Percentiles rank a stretch among this genome's conserved stretches.
Conservation (phyloP, 2,329 filamentous ascomycete species). For the Monosporascus sp. region DNA sequence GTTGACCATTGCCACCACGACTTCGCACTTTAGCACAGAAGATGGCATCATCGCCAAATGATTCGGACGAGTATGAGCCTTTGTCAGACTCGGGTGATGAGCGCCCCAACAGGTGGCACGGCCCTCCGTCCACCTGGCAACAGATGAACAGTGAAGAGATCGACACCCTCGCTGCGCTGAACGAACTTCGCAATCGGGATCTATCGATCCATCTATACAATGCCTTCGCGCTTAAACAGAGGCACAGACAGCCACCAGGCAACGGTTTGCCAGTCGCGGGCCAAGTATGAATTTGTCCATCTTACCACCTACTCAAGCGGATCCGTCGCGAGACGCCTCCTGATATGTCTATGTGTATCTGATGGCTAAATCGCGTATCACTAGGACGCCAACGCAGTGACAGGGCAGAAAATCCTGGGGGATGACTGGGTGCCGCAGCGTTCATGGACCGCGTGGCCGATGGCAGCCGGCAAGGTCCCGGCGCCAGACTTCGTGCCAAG, state of each 20-base stretch:
- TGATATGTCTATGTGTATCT: not conserved
- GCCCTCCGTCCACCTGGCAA: constrained; percentile 63
- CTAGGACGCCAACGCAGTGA: constrained; percentile 24
- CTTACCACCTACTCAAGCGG: no score
- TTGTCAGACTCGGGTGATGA: constrained; percentile 38
- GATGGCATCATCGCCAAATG: constrained; percentile 15
- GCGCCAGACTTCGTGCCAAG: constrained; percentile 45
- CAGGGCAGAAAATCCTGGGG: constrained; percentile 17
- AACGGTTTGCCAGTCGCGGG: constrained; percentile 14
- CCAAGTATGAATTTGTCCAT: constrained; percentile 29
- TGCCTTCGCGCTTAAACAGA: constrained; percentile 61
- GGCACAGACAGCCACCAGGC: constrained; percentile 16
- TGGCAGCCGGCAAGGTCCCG: constrained; percentile 59
- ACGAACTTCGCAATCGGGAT: constrained; percentile 59
- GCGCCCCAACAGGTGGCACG: constrained; percentile 70
- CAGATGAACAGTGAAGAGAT: constrained; percentile 58
- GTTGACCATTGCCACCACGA: not conserved
- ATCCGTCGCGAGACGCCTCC: no score
- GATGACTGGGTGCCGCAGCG: constrained; percentile 49
- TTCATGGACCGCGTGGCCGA: constrained; percentile 82
- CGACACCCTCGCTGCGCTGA: constrained; percentile 57
- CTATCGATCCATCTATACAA: constrained; percentile 76
- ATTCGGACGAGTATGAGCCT: constrained; percentile 24
- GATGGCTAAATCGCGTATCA: not conserved
- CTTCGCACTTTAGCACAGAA: not conserved